Evolutionary conservation across 176 grass and related monocot species (phyloP).

Genomic region (Saccharum officinarum): DNA sequence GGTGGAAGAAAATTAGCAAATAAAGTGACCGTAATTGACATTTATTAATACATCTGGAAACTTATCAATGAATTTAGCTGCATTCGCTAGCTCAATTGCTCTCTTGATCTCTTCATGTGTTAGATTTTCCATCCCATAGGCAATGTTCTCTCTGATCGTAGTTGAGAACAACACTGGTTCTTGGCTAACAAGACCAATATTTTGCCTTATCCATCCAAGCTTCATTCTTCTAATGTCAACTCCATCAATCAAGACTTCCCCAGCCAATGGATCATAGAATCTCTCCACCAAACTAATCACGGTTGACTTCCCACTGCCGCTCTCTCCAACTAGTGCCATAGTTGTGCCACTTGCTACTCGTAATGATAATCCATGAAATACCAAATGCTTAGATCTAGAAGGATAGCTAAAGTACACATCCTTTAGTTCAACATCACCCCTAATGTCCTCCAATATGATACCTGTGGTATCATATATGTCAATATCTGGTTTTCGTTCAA

Average conservation of each 20-base stretch:
- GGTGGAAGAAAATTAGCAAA: constrained; percentile 28
- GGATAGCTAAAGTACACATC: constrained; percentile 60
- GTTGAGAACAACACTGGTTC: constrained; percentile 72
- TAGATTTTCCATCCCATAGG: constrained; percentile 64
- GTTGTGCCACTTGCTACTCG: constrained; percentile 50
- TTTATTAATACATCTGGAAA: constrained; percentile 68
- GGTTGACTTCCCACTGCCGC: constrained; percentile 84
- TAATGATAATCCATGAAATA: constrained; percentile 81
- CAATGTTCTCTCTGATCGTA: constrained; percentile 75
- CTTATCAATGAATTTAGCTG: constrained; percentile 74
- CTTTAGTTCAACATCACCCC: constrained; percentile 59
- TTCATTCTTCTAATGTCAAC: constrained; percentile 67
- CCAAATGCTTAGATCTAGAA: constrained; percentile 54
- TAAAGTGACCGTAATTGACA: neutral
- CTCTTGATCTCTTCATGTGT: constrained; percentile 60
- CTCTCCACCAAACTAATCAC: constrained; percentile 76
- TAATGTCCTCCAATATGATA: constrained; percentile 65
- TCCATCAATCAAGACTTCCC: constrained; percentile 78
- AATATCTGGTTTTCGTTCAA: constrained; percentile 69
- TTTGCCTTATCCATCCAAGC: constrained; percentile 63
- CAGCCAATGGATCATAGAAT: constrained; percentile 82
- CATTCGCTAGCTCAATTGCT: constrained; percentile 71
- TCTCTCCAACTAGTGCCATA: constrained; percentile 90
- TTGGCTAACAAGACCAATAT: constrained; percentile 86
- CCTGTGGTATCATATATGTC: constrained; percentile 53